Conservation (phyloP, 1,284 basidiomycete genomes). For the Apiotrichum sp. region DNA sequence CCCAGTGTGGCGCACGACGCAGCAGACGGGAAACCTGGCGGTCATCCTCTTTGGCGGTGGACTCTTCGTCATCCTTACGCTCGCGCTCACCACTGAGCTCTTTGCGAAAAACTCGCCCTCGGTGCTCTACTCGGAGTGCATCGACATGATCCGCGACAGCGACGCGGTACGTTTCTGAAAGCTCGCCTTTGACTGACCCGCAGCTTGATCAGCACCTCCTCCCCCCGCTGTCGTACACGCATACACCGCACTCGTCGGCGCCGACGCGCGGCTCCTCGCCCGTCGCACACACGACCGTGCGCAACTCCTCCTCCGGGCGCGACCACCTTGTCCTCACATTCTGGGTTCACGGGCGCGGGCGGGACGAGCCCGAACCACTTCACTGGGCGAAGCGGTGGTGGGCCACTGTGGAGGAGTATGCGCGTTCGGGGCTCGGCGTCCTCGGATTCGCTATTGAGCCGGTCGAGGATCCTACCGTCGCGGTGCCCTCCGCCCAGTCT, state of each 20-base stretch:
- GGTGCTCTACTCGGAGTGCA: constrained; percentile 78
- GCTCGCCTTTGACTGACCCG: not conserved
- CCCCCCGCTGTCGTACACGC: constrained; percentile 44
- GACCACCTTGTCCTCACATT: constrained; percentile 46
- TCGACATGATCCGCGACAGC: constrained; percentile 72
- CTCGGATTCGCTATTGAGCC: constrained; percentile 12
- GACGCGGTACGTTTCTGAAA: constrained; percentile 52
- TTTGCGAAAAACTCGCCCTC: constrained; percentile 90
- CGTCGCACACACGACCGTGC: constrained; percentile 32
- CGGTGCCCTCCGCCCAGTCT: too few species aligned
- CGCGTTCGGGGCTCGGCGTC: constrained; percentile 1
- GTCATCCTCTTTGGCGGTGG: constrained; percentile 79
- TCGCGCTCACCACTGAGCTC: constrained; percentile 78
- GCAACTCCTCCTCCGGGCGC: constrained; percentile 36
- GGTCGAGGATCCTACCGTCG: not conserved
- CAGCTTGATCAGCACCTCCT: constrained; percentile 44
- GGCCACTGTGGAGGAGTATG: not conserved
- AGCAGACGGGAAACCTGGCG: constrained; percentile 69
- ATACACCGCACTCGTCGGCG: constrained; percentile 38
- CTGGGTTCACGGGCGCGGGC: constrained; percentile 44
- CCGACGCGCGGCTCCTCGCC: constrained; percentile 41
- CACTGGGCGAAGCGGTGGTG: constrained; percentile 11
- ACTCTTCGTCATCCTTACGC: constrained; percentile 71
- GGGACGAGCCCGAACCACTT: constrained; percentile 37
- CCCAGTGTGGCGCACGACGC: constrained; percentile 69